A percentile compares a stretch with the other conserved stretches of the same genome.
Conservation (phyloP, 768 basidiomycete genomes). For the Tephrocybe rancida region DNA sequence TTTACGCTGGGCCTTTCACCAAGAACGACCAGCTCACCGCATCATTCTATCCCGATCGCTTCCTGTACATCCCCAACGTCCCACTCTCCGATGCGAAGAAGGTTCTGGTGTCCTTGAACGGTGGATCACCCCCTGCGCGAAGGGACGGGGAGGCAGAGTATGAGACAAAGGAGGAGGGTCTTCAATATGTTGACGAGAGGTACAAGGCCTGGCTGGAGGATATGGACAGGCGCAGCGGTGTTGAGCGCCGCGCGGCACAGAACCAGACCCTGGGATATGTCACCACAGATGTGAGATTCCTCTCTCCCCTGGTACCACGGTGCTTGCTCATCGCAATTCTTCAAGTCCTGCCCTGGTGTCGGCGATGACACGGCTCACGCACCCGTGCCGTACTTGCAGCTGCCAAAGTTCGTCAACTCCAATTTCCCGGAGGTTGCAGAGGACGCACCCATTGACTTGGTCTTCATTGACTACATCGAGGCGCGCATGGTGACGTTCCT, state of each 20-base stretch:
- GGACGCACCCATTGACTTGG: conserved; percentile 64
- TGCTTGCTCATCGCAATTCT: background rate
- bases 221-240: conserved; percentile 45
- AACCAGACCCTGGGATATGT: conserved; percentile 77
- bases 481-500: conserved; percentile 50
- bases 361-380: conserved; percentile 75
- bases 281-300: conserved; percentile 35
- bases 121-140: conserved; percentile 14
- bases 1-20: conserved; percentile 72
- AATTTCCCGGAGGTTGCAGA: conserved; percentile 50
- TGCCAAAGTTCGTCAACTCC: conserved; percentile 64
- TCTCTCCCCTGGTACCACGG: background rate
- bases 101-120: conserved; percentile 57
- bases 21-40: conserved; percentile 81
- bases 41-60: conserved; percentile 67
- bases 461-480: conserved; percentile 75
- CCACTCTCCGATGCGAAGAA: conserved; percentile 49
- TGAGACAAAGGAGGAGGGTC: conserved; percentile 32
- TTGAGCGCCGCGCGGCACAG: conserved; percentile 41
- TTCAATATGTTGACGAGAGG: conserved; percentile 8
- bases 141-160: background rate
- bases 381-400: conserved; percentile 55
- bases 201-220: conserved; percentile 55
- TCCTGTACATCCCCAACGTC: conserved; percentile 63
- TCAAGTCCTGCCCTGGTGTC: conserved; percentile 66